phyloP scores from a whole-genome alignment of 2,329 filamentous ascomycete genomes.

The Ceratocystis cacaofunesta region DNA sequence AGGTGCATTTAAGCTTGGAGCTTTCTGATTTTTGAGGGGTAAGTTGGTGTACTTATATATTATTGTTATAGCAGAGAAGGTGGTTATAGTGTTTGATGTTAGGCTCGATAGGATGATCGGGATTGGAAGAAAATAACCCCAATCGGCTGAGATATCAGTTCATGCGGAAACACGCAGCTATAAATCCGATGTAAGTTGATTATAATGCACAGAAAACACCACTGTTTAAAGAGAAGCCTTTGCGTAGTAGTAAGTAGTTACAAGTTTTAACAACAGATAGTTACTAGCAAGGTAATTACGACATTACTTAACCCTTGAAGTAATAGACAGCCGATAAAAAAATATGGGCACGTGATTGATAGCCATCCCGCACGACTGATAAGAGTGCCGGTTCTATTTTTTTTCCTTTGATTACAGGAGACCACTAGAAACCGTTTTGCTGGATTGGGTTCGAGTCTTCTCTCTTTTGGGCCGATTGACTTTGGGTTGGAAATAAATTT shows the following conservation, averaged over 20 bases:
- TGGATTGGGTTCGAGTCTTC: neutral
- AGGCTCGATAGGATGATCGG: neutral
- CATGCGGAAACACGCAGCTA: too few species aligned
- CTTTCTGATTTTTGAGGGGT: neutral
- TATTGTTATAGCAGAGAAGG: too few species aligned
- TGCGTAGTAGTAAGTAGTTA: too few species aligned
- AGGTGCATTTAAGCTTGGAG: conserved; percentile 7
- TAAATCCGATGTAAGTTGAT: too few species aligned
- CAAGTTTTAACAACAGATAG: too few species aligned
- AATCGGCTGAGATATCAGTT: too few species aligned
- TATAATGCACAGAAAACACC: too few species aligned
- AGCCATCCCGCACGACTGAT: conserved; percentile 14
- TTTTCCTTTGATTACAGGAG: neutral
- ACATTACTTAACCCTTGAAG: too few species aligned
- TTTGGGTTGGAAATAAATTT: neutral
- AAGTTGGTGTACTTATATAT: neutral
- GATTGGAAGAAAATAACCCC: too few species aligned
- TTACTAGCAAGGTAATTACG: too few species aligned
- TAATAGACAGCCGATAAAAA: neutral
- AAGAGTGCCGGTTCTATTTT: conserved; percentile 6
- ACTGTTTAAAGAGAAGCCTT: too few species aligned
- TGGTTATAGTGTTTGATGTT: neutral
- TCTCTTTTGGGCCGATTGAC: neutral
- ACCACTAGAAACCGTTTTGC: neutral
- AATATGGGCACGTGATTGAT: conserved; percentile 15